Base-by-base conservation (phyloP, 139 green algal genomes). In the Coelastrella sp. region DNA sequence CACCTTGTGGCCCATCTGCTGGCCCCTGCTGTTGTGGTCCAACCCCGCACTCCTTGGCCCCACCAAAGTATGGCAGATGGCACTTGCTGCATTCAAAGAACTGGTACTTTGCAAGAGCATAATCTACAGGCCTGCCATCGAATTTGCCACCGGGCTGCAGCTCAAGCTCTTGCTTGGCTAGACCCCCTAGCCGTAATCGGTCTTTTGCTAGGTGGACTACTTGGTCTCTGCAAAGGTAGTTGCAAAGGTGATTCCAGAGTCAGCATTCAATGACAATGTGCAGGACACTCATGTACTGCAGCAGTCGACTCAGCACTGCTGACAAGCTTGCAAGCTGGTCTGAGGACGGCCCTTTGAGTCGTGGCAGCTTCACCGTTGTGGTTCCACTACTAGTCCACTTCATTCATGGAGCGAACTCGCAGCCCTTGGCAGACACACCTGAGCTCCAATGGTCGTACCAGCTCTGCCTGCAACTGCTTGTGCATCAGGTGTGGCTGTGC, bases 51-150 rank as follows among this genome's bases (percentile, higher is more conserved):
- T 86, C 87, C 58, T 89, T 79, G 17, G 86, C 60, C 2, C 92
- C 92, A 4, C 92, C 92, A 87, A 90, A 94, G 83, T 94, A 94
- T 16, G 91, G 87, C 64, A 66, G 32, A 14, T 82, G 54, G 80
- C 92, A 94, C 32, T 32, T 75, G 88, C 59, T 90, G 85, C 82
- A 89, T 16, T 22, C 19, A 83, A 61, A 92, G 76, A 92, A 92
- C 10, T 78, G 4, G 74, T 84, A 92, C 10, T 81, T 85, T 8
- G 4, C 13, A 14, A 90, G 54, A 4, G 89, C 89, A 54, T 75
- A 92, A 75, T 92, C 89, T 54, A 32, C 89, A 32, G 89, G 89
- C 54, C 83, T 64, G 4, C 89, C 89, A 75, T 90, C 89, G 60
- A 47, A 92, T 20, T 73, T 74, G 61, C 89, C 89, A 10, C 89